phyloP scores from a whole-genome alignment of 1,284 basidiomycete genomes.

The Boletus holoroseus region DNA sequence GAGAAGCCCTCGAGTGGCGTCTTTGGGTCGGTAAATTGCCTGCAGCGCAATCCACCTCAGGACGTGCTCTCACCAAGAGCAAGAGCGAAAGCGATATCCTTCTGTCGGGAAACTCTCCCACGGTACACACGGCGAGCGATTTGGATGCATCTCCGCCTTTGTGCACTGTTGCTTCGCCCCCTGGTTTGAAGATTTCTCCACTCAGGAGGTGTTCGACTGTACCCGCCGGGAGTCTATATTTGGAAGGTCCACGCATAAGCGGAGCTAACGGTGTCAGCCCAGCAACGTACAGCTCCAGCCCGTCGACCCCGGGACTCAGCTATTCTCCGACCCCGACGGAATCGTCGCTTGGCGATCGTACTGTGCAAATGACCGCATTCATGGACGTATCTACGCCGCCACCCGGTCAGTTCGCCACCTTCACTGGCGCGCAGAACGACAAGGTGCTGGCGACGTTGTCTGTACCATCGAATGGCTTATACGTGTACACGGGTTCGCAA shows the following conservation, averaged over 20 bases:
- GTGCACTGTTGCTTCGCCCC: conserved; percentile 4
- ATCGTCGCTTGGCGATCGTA: conserved; percentile 48
- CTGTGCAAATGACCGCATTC: conserved; percentile 49
- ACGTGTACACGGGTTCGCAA: conserved; percentile 21
- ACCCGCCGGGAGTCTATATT: conserved; percentile 15
- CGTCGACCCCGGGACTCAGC: conserved; percentile 47
- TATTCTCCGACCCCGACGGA: conserved; percentile 55
- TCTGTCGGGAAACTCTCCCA: conserved; percentile 1
- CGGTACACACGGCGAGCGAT: neutral
- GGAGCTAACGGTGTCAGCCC: conserved; percentile 18
- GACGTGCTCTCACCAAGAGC: conserved; percentile 27
- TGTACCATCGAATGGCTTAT: conserved; percentile 16
- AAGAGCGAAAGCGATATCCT: conserved; percentile 29
- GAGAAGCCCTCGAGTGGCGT: conserved; percentile 74
- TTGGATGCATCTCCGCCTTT: conserved; percentile 4
- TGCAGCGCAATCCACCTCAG: conserved; percentile 29
- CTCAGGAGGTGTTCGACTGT: conserved; percentile 28
- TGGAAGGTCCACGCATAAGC: conserved; percentile 12
- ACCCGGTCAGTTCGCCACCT: conserved; percentile 30
- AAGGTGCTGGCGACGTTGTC: conserved; percentile 22
- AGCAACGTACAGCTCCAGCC: conserved; percentile 30
- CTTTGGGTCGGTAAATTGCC: conserved; percentile 74
- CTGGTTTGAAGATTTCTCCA: conserved; percentile 9
- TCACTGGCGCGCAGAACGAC: conserved; percentile 31
- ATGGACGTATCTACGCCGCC: conserved; percentile 38